Evolutionary conservation across 352 stramenopile genomes (phyloP), one percentile per base, ranked within the genome.

Genomic region (Sclerospora graminicola): DNA sequence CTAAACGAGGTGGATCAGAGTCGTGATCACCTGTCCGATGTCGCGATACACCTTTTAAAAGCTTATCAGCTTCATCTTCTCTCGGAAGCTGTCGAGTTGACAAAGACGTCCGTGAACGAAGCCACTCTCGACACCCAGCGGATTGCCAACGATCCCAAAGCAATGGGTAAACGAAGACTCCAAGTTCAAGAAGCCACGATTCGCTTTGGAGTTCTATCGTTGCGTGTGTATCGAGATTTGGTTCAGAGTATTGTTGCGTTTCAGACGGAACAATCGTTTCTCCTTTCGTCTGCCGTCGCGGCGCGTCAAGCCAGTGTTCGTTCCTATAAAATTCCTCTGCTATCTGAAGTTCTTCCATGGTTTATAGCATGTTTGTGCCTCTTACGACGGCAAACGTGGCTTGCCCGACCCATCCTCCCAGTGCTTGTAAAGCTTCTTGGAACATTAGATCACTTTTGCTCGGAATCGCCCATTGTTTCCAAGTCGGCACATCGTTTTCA

Each of bases 51-150:
- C 15, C 36, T 89, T 11, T 40, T 92, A 29, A 76, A 86, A 38
- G 73, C 65, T 7, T 92, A 89, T 51, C 81, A 92, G 40, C 38
- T 89, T 1, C 82, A 76, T 51, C 23, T 92, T 9, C 58, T 92
- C 10, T 73, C 81, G 27, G 71, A 88, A 66, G 81, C 71, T 28
- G 53, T 89, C 0, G 69, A 83, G 15, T 38, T 84, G 18, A 88
- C 72, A 1, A 80, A 80, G 10, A 69, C 51, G 19, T 65, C 57
- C 32, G 28, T 30, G 13, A 26, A 33, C 9, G 46, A 57, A 8
- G 36, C 41, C 2, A 33, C 38, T n/a, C 29, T 46, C 7, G 9
- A 15, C 6, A 46, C 32, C 11, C 23, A 19, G 24, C 41, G 30
- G 35, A 31, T 57, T 32, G 18, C 27, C 2, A 54, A 49, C 8